Conservation (phyloP, 169 alveolate species). For the Plasmodium sp. region DNA sequence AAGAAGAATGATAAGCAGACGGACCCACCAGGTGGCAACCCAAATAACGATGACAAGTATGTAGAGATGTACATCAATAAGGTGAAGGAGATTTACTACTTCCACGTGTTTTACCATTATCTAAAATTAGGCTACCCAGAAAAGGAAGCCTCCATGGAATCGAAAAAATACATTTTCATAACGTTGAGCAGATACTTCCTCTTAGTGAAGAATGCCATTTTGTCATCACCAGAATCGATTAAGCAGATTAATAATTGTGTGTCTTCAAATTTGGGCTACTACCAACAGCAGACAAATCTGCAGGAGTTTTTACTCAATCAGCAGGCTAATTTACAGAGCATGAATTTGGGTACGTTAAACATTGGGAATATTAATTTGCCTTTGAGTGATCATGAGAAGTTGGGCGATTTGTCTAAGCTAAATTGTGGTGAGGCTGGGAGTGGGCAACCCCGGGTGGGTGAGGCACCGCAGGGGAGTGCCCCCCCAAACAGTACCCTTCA, state of each 20-base stretch:
- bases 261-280: conserved; percentile 40
- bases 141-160: conserved; percentile 68
- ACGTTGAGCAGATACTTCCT: conserved; percentile 51
- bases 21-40: neutral
- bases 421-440: neutral
- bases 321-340: conserved; percentile 14
- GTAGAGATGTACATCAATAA: conserved; percentile 65
- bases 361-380: conserved; percentile 57
- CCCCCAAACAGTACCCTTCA: neutral
- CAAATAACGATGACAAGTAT: conserved; percentile 26
- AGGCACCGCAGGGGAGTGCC: neutral
- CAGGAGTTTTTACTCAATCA: conserved; percentile 63
- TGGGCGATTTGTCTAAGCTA: conserved; percentile 30
- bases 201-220: conserved; percentile 57
- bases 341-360: conserved; percentile 5
- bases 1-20: neutral
- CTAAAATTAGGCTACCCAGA: conserved; percentile 70
- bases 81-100: conserved; percentile 67
- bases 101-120: conserved; percentile 72
- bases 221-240: conserved; percentile 58
- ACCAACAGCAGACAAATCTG: conserved; percentile 50
- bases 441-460: neutral
- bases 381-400: neutral
- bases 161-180: conserved; percentile 61
- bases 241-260: conserved; percentile 72